Percentiles rank a stretch among this genome's conserved stretches.
Evolutionary conservation across 1,284 basidiomycete genomes (phyloP).

Genomic region (Fomitiporia mediterranea): DNA sequence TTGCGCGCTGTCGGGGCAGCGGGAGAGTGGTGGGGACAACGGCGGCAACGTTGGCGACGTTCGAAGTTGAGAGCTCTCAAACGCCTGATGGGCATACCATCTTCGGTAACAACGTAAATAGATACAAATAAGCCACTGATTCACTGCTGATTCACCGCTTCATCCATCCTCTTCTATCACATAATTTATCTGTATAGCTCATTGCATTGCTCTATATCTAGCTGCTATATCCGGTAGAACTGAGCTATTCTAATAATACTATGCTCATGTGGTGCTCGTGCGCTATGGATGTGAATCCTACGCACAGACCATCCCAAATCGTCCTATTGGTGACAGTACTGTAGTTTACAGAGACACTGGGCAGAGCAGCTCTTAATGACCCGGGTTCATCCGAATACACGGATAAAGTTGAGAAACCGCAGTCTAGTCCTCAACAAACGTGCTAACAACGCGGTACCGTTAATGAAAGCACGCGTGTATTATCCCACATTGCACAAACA

Average conservation of each 20-base stretch:
- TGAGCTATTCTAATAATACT: too few species aligned
- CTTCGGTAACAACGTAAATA: constrained; percentile 6
- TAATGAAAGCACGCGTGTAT: background rate
- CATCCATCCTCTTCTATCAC: background rate
- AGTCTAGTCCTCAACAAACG: too few species aligned
- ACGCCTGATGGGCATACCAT: constrained; percentile 3
- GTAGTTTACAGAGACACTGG: too few species aligned
- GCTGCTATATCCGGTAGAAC: too few species aligned
- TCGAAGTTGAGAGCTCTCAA: constrained; percentile 3
- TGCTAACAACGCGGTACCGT: background rate
- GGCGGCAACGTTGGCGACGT: constrained; percentile 11
- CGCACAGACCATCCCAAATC: too few species aligned
- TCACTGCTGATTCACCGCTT: constrained; percentile 8
- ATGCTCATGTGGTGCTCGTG: too few species aligned
- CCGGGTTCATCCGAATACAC: too few species aligned
- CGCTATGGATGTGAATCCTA: too few species aligned
- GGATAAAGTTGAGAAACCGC: too few species aligned
- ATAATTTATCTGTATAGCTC: background rate
- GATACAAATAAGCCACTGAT: constrained; percentile 5
- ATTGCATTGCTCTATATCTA: background rate
- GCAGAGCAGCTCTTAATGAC: too few species aligned
- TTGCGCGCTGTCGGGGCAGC: constrained; percentile 17
- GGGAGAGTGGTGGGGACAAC: constrained; percentile 8
- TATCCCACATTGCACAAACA: too few species aligned
- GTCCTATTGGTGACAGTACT: too few species aligned